Conservation (phyloP, 345 rosid genomes). For the Gossypioides kirkii region DNA sequence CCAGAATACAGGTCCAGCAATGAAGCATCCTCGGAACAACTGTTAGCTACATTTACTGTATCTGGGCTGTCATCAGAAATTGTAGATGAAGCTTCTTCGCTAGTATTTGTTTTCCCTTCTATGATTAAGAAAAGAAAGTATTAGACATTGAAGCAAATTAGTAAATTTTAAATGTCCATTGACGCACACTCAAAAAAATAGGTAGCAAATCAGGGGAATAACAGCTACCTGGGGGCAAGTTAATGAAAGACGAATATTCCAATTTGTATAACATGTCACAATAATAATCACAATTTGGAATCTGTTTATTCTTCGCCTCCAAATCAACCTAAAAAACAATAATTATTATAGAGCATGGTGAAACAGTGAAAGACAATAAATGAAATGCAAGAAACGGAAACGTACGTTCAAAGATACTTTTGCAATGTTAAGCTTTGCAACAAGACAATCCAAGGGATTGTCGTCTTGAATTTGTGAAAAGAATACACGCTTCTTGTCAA, state of each 20-base stretch:
- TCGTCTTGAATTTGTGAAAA: slow-evolving; percentile 48
- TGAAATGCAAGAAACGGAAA: not conserved
- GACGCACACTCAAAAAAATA: not conserved
- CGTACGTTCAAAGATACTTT: slow-evolving; percentile 42
- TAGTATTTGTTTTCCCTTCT: slow-evolving; percentile 29
- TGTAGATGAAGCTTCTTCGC: slow-evolving; percentile 51
- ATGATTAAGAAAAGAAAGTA: not conserved
- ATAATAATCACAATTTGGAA: slow-evolving; percentile 43
- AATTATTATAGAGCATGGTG: not conserved
- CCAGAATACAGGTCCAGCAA: slow-evolving; percentile 75
- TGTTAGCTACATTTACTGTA: slow-evolving; percentile 11
- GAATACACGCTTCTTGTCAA: slow-evolving; percentile 52
- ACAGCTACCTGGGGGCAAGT: slow-evolving; percentile 17
- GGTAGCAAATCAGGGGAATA: not conserved
- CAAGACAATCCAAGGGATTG: slow-evolving; percentile 48
- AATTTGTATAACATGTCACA: slow-evolving; percentile 52
- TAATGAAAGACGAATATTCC: slow-evolving; percentile 48
- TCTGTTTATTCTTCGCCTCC: slow-evolving; percentile 22
- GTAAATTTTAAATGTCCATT: not conserved
- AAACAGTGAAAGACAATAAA: not conserved
- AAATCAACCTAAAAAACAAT: slow-evolving; percentile 34
- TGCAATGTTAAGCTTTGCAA: slow-evolving; percentile 40
- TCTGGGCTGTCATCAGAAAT: slow-evolving; percentile 41
- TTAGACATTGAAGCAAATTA: not conserved
- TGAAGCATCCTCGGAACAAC: slow-evolving; percentile 20